These are phyloP conservation scores for Epichloe hybrida DNA, from an alignment of 2,329 filamentous ascomycete species.

Conservation along the genomic window DNA sequence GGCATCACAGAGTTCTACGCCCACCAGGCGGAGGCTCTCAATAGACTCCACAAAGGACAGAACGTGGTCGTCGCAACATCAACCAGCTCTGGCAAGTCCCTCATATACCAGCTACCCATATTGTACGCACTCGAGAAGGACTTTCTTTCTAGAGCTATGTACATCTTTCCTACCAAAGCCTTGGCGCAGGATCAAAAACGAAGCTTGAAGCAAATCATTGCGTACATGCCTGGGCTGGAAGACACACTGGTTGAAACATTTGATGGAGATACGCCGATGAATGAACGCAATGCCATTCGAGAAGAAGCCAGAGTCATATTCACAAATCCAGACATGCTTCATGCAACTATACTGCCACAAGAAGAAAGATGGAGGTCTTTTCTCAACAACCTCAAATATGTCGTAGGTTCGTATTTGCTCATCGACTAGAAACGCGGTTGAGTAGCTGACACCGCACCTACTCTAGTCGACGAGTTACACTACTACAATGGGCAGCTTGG, in stretches of 20 bases:
- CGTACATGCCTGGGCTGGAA: conserved; percentile 66
- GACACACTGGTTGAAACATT: conserved; percentile 78
- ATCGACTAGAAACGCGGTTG: background rate
- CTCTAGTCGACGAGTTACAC: conserved; percentile 66
- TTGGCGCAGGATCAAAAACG: conserved; percentile 87
- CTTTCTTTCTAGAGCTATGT: conserved; percentile 69
- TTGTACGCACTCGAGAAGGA: conserved; percentile 76
- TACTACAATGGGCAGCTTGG: conserved; percentile 95
- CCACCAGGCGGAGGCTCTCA: conserved; percentile 89
- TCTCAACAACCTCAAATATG: conserved; percentile 76
- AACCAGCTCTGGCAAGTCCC: conserved; percentile 88
- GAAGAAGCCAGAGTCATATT: conserved; percentile 90
- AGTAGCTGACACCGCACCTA: background rate
- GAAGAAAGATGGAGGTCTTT: conserved; percentile 83
- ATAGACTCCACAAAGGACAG: conserved; percentile 65
- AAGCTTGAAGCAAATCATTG: conserved; percentile 72
- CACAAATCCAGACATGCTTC: conserved; percentile 96
- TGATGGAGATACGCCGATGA: conserved; percentile 85
- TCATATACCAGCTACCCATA: conserved; percentile 96
- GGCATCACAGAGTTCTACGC: conserved; percentile 77
- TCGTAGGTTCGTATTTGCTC: conserved; percentile 45
- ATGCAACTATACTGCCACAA: conserved; percentile 83
- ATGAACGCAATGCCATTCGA: conserved; percentile 62
- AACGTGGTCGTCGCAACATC: conserved; percentile 91
- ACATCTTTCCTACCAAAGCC: conserved; percentile 96